Evolutionary conservation across 495 filamentous ascomycete genomes (phyloP).

Genomic region (Aspergillus funiculosus): DNA sequence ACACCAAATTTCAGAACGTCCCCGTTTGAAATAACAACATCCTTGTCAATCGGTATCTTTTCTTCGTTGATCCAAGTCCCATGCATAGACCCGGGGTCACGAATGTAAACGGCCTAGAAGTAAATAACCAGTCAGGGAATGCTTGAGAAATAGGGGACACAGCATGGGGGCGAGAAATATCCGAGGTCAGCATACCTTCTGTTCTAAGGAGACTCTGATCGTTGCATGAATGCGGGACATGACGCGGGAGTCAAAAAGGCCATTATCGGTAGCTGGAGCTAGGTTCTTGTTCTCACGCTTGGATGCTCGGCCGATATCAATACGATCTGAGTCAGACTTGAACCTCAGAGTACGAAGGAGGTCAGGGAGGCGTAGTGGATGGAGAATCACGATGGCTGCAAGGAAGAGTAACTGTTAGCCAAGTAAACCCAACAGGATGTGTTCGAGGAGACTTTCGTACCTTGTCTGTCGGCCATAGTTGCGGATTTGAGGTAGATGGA

Average conservation of each 20-base stretch:
- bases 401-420: slow-evolving; percentile 12
- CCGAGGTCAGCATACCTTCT: slow-evolving; percentile 35
- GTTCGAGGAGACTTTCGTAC: slow-evolving; percentile 6
- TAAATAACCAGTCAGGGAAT: slow-evolving; percentile 19
- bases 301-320: slow-evolving; percentile 56
- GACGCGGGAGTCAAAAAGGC: slow-evolving; percentile 72
- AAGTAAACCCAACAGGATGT: neutral
- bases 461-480: slow-evolving; percentile 12
- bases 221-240: slow-evolving; percentile 76
- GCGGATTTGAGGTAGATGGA: neutral
- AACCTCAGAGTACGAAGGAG: slow-evolving; percentile 29
- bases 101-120: slow-evolving; percentile 38
- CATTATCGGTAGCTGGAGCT: slow-evolving; percentile 51
- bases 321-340: slow-evolving; percentile 13
- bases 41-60: slow-evolving; percentile 33
- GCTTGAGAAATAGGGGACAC: too few species aligned
- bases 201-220: slow-evolving; percentile 40
- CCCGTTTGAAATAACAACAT: slow-evolving; percentile 33
- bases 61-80: slow-evolving; percentile 49
- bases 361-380: slow-evolving; percentile 19
- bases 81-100: slow-evolving; percentile 52
- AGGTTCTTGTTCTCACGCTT: slow-evolving; percentile 52
- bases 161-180: too few species aligned
- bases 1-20: slow-evolving; percentile 52
- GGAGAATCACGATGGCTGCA: slow-evolving; percentile 28